These are phyloP conservation scores for Camelina neglecta DNA, from an alignment of 345 rosid species.

Conservation along the genomic window DNA sequence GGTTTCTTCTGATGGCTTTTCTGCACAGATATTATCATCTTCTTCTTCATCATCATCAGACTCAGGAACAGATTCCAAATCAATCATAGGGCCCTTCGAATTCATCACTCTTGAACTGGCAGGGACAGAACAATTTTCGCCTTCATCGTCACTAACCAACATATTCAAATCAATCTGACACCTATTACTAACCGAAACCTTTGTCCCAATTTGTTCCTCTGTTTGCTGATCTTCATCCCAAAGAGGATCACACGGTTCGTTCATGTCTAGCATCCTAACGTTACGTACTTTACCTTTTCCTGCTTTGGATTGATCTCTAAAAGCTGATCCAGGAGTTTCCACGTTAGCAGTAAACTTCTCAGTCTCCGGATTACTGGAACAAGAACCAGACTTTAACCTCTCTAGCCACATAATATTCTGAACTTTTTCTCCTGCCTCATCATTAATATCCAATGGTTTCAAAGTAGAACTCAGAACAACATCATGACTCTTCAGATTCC, in stretches of 20 bases:
- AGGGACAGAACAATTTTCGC: slow-evolving; percentile 47
- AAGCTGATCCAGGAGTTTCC: slow-evolving; percentile 51
- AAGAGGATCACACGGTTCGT: slow-evolving; percentile 79
- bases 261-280: slow-evolving; percentile 71
- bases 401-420: slow-evolving; percentile 48
- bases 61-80: slow-evolving; percentile 61
- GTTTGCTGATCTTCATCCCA: slow-evolving; percentile 38
- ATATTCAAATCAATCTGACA: slow-evolving; percentile 68
- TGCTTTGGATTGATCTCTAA: slow-evolving; percentile 49
- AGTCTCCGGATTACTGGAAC: slow-evolving; percentile 44
- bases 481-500: slow-evolving; percentile 45
- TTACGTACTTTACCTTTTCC: slow-evolving; percentile 51
- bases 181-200: slow-evolving; percentile 40
- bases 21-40: not conserved
- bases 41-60: slow-evolving; percentile 40
- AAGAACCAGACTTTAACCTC: slow-evolving; percentile 40
- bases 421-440: slow-evolving; percentile 36
- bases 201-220: slow-evolving; percentile 25
- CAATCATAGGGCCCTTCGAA: slow-evolving; percentile 52
- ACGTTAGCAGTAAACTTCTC: slow-evolving; percentile 41
- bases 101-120: slow-evolving; percentile 42
- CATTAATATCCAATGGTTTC: slow-evolving; percentile 45
- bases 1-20: slow-evolving; percentile 23
- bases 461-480: slow-evolving; percentile 42
- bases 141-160: slow-evolving; percentile 51